Conservation (phyloP, 306 rosid species). For the Nissolia schottii region DNA sequence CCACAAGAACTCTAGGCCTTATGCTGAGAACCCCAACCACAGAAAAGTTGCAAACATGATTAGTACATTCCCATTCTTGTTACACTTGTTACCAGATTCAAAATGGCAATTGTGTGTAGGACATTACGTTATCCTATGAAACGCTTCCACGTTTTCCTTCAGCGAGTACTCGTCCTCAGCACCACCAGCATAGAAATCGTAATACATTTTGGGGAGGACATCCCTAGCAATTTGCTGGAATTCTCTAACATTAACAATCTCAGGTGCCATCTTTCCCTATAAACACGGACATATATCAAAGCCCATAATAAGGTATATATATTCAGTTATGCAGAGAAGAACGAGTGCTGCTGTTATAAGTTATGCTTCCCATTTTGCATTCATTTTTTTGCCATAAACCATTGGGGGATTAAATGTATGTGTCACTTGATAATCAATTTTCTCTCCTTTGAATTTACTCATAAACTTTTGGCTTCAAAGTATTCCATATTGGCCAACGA, state of each 20-base stretch:
- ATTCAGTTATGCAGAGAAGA: neutral
- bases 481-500: no score
- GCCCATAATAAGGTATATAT: neutral
- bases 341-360: neutral
- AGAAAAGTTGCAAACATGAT: neutral
- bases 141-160: constrained; percentile 55
- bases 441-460: no score
- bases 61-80: neutral
- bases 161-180: constrained; percentile 60
- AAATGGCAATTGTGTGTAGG: neutral
- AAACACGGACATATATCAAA: constrained; percentile 4
- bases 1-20: constrained; percentile 59
- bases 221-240: constrained; percentile 54
- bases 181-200: constrained; percentile 57
- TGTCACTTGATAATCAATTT: no score
- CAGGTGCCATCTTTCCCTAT: constrained; percentile 47
- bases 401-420: no score
- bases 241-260: constrained; percentile 53
- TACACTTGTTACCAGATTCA: neutral
- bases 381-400: no score
- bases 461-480: no score
- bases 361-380: no score
- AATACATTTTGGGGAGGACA: constrained; percentile 58
- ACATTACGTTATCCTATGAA: constrained; percentile 47
- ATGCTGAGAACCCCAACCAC: constrained; percentile 48